Evolutionary conservation across 2,329 filamentous ascomycete species (phyloP).

Genomic region (Colletotrichum sp.): DNA sequence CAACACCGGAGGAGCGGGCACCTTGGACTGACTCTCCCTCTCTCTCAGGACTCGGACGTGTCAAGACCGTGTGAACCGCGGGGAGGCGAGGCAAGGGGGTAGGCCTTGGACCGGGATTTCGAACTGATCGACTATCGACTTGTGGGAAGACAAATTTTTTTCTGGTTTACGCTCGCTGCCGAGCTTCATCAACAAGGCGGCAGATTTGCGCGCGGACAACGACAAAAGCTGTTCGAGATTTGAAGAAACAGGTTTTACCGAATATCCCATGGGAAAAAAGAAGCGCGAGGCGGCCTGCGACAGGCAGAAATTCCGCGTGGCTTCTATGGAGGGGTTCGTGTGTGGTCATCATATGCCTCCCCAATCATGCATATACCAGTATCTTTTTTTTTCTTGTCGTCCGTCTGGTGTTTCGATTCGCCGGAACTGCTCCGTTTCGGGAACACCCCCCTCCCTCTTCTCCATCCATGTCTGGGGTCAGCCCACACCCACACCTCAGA

Average conservation of each 20-base stretch:
- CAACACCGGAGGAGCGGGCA: not conserved
- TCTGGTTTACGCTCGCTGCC: not conserved
- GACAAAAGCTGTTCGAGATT: not conserved
- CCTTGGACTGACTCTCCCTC: not conserved
- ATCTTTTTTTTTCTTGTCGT: not conserved
- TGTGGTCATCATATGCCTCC: not conserved
- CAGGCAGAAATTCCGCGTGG: not conserved
- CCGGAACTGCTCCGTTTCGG: not conserved
- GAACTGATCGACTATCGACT: not conserved
- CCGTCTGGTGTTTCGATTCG: not conserved
- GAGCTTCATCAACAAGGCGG: not conserved
- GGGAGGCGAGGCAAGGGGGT: not conserved
- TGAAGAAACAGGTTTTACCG: not conserved
- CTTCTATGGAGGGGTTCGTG: not conserved
- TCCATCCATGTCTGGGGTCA: slow-evolving; percentile 3
- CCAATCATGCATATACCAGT: not conserved
- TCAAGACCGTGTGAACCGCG: not conserved
- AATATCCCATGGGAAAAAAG: not conserved
- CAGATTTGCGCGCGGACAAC: not conserved
- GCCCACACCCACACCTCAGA: not conserved
- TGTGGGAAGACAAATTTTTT: not conserved
- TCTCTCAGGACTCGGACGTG: slow-evolving; percentile 4
- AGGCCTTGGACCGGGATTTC: not conserved
- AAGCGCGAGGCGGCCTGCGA: not conserved
- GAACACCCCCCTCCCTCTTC: not conserved